Evolutionary conservation across 371 early-diverging fungal species (phyloP).

Genomic region (Actinomortierella ambigua): DNA sequence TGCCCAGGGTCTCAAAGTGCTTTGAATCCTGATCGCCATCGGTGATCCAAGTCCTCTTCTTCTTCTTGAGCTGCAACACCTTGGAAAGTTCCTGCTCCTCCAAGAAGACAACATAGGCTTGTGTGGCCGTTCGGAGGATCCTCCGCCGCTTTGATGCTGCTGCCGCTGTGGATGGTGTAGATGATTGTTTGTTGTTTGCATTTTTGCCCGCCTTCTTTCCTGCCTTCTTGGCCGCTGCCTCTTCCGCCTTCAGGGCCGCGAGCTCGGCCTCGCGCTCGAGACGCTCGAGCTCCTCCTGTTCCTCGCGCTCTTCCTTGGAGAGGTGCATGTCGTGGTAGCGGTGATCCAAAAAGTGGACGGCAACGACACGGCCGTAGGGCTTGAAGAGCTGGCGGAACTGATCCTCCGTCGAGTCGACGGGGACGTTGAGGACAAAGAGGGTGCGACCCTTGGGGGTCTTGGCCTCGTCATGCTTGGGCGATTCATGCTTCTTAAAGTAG

Average conservation of each 20-base stretch:
- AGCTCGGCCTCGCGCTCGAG: conserved; percentile 32
- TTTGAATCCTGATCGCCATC: conserved; percentile 22
- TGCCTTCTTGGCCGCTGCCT: conserved; percentile 21
- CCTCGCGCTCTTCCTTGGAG: conserved; percentile 41
- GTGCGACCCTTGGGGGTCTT: conserved; percentile 69
- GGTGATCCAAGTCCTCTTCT: conserved; percentile 66
- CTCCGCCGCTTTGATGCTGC: conserved; percentile 24
- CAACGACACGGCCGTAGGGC: conserved; percentile 65
- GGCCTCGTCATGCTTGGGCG: conserved; percentile 51
- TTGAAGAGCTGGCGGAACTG: conserved; percentile 80
- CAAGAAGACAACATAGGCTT: conserved; percentile 81
- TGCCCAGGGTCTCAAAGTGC: not conserved
- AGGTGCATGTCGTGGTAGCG: conserved; percentile 27
- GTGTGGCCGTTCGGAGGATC: conserved; percentile 49
- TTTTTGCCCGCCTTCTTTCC: conserved; percentile 43
- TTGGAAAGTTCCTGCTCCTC: conserved; percentile 64
- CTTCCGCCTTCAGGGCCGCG: conserved; percentile 19
- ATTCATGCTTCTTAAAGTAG: conserved; percentile 76
- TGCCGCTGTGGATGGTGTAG: not conserved
- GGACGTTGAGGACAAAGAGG: conserved; percentile 82
- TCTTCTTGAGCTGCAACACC: conserved; percentile 65
- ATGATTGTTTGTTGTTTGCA: conserved; percentile 5
- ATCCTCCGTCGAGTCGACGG: conserved; percentile 75
- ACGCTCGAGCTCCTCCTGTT: conserved; percentile 48
- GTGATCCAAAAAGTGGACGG: conserved; percentile 57